phyloP scores from a whole-genome alignment of 2,329 filamentous ascomycete species.

The Ophiocordyceps camponoti-leonardi region DNA sequence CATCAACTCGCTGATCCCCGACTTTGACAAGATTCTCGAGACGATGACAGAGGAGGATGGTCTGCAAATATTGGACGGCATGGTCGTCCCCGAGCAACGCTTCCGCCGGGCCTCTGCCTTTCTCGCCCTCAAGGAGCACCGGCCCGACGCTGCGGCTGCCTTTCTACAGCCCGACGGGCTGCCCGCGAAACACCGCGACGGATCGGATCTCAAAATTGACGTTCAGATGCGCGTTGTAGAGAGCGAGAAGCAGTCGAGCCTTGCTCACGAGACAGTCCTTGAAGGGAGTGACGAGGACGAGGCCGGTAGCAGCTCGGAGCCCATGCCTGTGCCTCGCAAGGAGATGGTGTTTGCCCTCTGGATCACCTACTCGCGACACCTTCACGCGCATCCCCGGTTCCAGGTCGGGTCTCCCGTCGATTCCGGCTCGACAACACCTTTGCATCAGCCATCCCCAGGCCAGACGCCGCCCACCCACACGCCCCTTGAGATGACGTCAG shows the following conservation, averaged over 20 bases:
- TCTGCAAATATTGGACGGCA: conserved; percentile 72
- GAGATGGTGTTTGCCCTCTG: conserved; percentile 90
- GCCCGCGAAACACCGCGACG: conserved; percentile 74
- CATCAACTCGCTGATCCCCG: conserved; percentile 67
- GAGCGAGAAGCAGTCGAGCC: conserved; percentile 53
- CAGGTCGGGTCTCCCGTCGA: conserved; percentile 44
- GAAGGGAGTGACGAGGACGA: conserved; percentile 40
- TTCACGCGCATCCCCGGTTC: conserved; percentile 51
- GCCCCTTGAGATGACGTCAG: conserved; percentile 37
- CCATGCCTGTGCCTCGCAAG: conserved; percentile 34
- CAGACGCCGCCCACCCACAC: conserved; percentile 43
- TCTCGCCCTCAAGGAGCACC: conserved; percentile 67
- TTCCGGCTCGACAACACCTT: conserved; percentile 51
- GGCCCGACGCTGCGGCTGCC: conserved; percentile 56
- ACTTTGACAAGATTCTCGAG: conserved; percentile 68
- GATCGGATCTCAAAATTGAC: conserved; percentile 82
- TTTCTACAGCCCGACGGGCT: conserved; percentile 77
- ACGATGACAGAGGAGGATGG: conserved; percentile 78
- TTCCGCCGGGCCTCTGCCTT: conserved; percentile 81
- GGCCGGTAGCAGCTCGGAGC: conserved; percentile 17
- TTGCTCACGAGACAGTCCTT: conserved; percentile 45
- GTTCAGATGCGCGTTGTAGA: conserved; percentile 93
- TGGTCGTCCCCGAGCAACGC: conserved; percentile 90
- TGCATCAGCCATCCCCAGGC: conserved; percentile 63
- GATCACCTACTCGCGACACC: conserved; percentile 89